Conservation (phyloP, 345 rosid species). For the Eutrema yunnanense region DNA sequence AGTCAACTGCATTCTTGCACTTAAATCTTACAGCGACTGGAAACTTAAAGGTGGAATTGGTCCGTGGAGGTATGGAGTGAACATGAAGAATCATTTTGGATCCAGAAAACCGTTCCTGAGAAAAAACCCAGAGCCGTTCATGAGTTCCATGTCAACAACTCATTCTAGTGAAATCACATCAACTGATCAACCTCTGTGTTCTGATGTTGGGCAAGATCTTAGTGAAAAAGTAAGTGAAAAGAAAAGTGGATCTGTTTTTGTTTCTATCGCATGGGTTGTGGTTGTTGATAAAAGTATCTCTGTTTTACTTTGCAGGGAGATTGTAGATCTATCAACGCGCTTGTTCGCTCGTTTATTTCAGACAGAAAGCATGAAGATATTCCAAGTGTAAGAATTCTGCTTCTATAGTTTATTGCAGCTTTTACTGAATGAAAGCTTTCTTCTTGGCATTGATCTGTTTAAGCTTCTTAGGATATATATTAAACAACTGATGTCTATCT, state of each 20-base stretch:
- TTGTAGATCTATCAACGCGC: slow-evolving; percentile 45
- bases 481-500: not conserved
- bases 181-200: slow-evolving; percentile 22
- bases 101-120: slow-evolving; percentile 50
- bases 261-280: not conserved
- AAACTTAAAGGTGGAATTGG: slow-evolving; percentile 67
- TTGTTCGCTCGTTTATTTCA: slow-evolving; percentile 60
- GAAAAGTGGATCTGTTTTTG: slow-evolving; percentile 6
- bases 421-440: slow-evolving; percentile 1
- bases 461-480: not conserved
- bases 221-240: slow-evolving; percentile 51
- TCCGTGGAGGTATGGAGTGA: slow-evolving; percentile 58
- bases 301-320: slow-evolving; percentile 38
- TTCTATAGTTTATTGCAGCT: not conserved
- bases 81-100: slow-evolving; percentile 33
- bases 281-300: not conserved
- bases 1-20: slow-evolving; percentile 71
- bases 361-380: slow-evolving; percentile 75
- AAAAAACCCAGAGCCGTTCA: slow-evolving; percentile 59
- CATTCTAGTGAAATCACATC: slow-evolving; percentile 31
- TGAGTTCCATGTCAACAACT: slow-evolving; percentile 50
- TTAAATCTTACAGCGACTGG: slow-evolving; percentile 80
- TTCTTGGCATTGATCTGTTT: not conserved
- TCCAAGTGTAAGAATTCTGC: slow-evolving; percentile 48
- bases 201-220: slow-evolving; percentile 39